Evolutionary conservation across 129 eudicot genomes (phyloP).

Genomic region (Daucus carota): DNA sequence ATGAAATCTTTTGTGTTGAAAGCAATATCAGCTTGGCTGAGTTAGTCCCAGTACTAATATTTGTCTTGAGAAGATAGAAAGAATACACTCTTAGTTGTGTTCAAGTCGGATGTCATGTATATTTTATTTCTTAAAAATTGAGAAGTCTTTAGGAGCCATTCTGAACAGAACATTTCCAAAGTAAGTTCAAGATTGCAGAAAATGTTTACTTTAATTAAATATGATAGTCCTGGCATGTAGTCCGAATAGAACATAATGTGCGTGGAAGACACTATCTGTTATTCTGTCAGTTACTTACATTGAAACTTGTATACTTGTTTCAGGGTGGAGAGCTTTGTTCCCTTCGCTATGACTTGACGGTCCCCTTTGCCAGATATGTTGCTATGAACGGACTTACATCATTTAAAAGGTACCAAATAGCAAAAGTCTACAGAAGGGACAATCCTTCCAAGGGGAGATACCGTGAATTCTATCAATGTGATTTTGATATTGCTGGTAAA

Average conservation of each 20-base stretch:
- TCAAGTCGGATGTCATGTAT: not conserved
- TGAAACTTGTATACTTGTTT: not conserved
- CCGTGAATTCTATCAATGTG: slow-evolving; percentile 97
- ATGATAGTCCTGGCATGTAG: not conserved
- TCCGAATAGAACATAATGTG: not conserved
- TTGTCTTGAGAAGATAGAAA: not conserved
- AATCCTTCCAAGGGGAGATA: slow-evolving; percentile 93
- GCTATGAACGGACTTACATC: slow-evolving; percentile 88
- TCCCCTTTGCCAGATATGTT: slow-evolving; percentile 92
- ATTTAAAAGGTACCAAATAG: slow-evolving; percentile 83
- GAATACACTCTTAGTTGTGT: not conserved
- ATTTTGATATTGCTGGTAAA: slow-evolving; percentile 91
- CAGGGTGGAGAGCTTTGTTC: slow-evolving; percentile 99
- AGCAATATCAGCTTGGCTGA: not conserved
- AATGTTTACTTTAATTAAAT: not conserved
- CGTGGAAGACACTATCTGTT: not conserved
- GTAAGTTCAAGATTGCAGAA: not conserved
- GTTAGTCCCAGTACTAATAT: not conserved
- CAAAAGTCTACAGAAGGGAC: slow-evolving; percentile 86
- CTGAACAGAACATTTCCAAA: not conserved
- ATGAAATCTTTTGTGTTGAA: not conserved
- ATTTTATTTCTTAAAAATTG: not conserved
- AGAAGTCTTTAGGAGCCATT: not conserved
- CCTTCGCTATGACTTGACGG: slow-evolving; percentile 87
- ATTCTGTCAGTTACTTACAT: too few relatives aligned